Evolutionary conservation across 495 filamentous ascomycete species (phyloP).

Genomic region (Tetracladium marchalianum): DNA sequence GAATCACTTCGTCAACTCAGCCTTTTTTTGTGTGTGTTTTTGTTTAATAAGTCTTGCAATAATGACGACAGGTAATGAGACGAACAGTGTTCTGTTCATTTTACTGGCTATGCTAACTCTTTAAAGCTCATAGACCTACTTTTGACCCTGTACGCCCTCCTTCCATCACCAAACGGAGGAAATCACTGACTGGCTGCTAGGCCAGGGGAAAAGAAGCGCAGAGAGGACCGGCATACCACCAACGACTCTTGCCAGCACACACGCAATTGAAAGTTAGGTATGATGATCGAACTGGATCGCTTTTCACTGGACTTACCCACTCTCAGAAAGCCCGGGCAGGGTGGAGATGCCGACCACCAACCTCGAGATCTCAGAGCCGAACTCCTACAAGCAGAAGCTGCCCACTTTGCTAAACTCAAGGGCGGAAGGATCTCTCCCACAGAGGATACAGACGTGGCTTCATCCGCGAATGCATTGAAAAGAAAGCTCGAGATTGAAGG

Average conservation of each 20-base stretch:
- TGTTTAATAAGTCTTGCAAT: slow-evolving; percentile 3
- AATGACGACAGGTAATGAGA: slow-evolving; percentile 26
- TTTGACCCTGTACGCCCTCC: slow-evolving; percentile 68
- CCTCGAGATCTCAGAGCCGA: slow-evolving; percentile 82
- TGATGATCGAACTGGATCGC: neutral
- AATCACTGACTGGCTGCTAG: slow-evolving; percentile 27
- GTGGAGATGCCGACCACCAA: slow-evolving; percentile 64
- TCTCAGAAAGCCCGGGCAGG: slow-evolving; percentile 72
- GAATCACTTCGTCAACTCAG: no score
- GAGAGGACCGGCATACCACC: slow-evolving; percentile 90
- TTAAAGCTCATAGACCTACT: slow-evolving; percentile 79
- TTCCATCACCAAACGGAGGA: neutral
- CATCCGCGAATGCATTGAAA: slow-evolving; percentile 41
- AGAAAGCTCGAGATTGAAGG: slow-evolving; percentile 49
- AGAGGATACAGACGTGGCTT: slow-evolving; percentile 24
- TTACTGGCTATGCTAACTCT: slow-evolving; percentile 7
- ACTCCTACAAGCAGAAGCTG: slow-evolving; percentile 77
- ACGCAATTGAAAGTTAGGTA: slow-evolving; percentile 83
- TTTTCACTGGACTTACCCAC: neutral
- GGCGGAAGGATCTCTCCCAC: slow-evolving; percentile 39
- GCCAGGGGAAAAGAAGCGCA: slow-evolving; percentile 92
- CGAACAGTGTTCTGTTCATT: neutral
- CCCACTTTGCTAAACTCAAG: slow-evolving; percentile 76
- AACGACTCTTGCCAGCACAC: slow-evolving; percentile 87
- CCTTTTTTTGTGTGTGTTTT: no score